Base-by-base conservation (phyloP, 2,329 filamentous ascomycete genomes). In the Tolypocladium nubicola region DNA sequence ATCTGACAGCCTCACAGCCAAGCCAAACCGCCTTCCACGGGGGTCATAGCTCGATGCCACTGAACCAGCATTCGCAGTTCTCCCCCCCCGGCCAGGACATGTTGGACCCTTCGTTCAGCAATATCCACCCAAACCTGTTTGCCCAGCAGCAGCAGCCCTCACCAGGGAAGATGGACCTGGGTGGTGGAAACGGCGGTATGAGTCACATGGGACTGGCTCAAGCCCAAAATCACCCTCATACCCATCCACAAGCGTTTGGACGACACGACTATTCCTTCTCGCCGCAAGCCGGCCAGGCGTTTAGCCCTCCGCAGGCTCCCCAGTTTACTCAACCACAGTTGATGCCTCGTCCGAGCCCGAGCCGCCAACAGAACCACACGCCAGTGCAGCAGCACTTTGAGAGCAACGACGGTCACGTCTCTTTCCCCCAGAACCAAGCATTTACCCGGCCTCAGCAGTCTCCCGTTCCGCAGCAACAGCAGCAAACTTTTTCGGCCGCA, bases 41-140 rank as follows among this genome's bases (percentile, higher is more conserved):
- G 13, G 61, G 63, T 21, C 71, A 73, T 56, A 65, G 64, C 43
- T 60, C 67, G 4, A 56, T 74, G 45, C 63, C 64, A 9, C 58
- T 73, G 55, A 66, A 52, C 16, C 56, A 58, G 37, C 57, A 65
- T 55, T 69, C 71, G 55, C 71, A 70, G 45, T 76, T 68, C 58
- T 62, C 66, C 47, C 68, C 70, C 37, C 58, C 69, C 16, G 61
- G 62, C 43, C 67, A 71, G 58, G 71, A 75, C 58, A 67, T 70
- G 52, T 65, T 75, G 45, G 68, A 75, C 57, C 66, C 72, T 45
- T 65, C 68, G 37, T 73, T 75, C 53, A 63, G 65, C 62, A 68
- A 69, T 57, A 66, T 75, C 11, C 69, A 73, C 43, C 64, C 71
- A 16, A 71, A 73, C 40, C 56, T 75, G 30, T 76, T 73, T 56